Evolutionary conservation across 495 filamentous ascomycete genomes (phyloP), one percentile per base, ranked within the genome.

Genomic region (Neurospora sp.): DNA sequence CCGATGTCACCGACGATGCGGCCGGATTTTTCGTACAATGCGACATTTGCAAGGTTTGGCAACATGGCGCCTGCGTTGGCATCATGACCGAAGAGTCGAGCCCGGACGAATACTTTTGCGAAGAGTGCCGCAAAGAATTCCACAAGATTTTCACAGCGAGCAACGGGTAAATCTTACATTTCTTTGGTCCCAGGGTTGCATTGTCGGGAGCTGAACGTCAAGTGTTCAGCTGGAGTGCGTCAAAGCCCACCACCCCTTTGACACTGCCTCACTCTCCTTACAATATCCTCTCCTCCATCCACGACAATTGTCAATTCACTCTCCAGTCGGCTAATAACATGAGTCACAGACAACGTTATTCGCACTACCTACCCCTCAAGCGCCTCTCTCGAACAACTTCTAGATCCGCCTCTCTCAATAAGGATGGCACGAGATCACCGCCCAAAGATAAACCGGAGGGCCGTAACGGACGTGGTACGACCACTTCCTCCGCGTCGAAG

Each of bases 1-100:
- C 94, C 76, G 84, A 90, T 69, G 82, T 93, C 68, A 87, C 90
- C 38, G 94, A 98, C 76, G 95, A 97, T 68, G 85, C 92, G 69
- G 95, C 96, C 44, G 94, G 95, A 17, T 91, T 98, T 81, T 99
- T 97, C 80, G 94, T 99, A 73, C 96, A 98, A 84, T 99, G 96
- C 88, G 96, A 99, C 81, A 85, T 89, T 69, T 99, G 96, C 83
- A 96, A 97, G 80, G 96, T 98, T 71, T 99, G 96, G 96, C 96
- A 99, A 78, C 96, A 99, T 77, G 96, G 96, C 78, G 94, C 93
- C 72, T 99, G 96, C 82, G 96, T 99, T 69, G 96, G 96, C 44
- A 97, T 99, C 75, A 94, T 94, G 86, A 93, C 97, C 74, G 93
- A 95, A 80, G 90, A 92, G 70, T 90, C 90, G 79, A 95, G 91